Percentiles rank a stretch among this genome's conserved stretches.
phyloP scores from a whole-genome alignment of 2,329 filamentous ascomycete genomes.

The Diaporthe sp. region DNA sequence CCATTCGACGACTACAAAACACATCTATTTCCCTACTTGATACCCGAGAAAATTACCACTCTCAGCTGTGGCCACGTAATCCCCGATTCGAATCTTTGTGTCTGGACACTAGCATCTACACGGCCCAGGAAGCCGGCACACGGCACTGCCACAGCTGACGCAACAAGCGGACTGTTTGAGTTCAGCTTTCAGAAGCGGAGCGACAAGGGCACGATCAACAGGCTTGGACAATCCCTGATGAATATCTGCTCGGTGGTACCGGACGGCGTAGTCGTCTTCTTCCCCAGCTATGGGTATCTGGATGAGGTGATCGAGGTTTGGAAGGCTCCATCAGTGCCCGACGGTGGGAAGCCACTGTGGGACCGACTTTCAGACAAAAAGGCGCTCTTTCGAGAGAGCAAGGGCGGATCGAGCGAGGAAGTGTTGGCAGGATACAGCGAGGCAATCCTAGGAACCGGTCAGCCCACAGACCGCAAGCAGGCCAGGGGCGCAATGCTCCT shows the following conservation, averaged over 20 bases:
- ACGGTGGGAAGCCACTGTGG: constrained; percentile 64
- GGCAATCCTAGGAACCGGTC: constrained; percentile 70
- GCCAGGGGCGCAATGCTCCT: constrained; percentile 81
- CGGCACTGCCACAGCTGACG: constrained; percentile 52
- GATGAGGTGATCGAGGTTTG: constrained; percentile 78
- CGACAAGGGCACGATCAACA: constrained; percentile 76
- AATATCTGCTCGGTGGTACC: constrained; percentile 82
- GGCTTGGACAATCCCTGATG: constrained; percentile 81
- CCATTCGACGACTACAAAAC: constrained; percentile 92
- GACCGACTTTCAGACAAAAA: constrained; percentile 72
- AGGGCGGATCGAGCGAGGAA: constrained; percentile 73
- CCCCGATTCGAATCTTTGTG: constrained; percentile 83
- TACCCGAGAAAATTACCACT: constrained; percentile 75
- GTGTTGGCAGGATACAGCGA: constrained; percentile 80
- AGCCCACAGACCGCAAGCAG: neutral
- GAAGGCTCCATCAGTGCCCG: constrained; percentile 55
- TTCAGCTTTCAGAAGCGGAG: constrained; percentile 88
- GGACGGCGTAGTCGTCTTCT: constrained; percentile 94
- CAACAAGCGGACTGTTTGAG: constrained; percentile 69
- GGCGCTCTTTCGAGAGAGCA: constrained; percentile 71
- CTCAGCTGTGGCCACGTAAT: constrained; percentile 97
- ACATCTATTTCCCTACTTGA: constrained; percentile 85
- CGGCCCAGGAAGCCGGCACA: constrained; percentile 48
- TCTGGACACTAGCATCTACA: constrained; percentile 74
- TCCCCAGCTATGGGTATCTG: constrained; percentile 94